Evolutionary conservation across 352 stramenopile genomes (phyloP), one percentile per base, ranked within the genome.

Genomic region (Thraustotheca clavata): DNA sequence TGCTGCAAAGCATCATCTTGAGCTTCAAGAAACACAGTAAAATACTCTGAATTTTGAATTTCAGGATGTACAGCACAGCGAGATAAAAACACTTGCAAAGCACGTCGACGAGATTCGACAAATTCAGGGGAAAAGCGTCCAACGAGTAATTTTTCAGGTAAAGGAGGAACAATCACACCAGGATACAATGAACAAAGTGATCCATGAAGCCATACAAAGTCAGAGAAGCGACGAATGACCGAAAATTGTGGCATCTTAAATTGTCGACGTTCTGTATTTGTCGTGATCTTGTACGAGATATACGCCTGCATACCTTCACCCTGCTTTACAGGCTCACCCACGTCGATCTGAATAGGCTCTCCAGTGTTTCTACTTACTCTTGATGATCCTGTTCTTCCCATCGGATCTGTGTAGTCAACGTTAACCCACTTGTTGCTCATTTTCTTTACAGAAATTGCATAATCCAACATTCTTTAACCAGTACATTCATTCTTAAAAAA

Each of bases 231-330:
- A 12, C 96, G 80, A 14, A 98, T 79, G 20, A 98, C 94, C 0
- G 86, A 88, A 62, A 96, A 97, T 26, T 87, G 83, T 68, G 71
- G 83, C 71, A 87, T 91, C 48, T 86, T 75, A 68, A 94, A 94
- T 70, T 93, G 86, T 24, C 82, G 76, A 2, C 85, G 80, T 34
- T 76, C 88, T 8, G 85, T 95, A 4, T 22, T 68, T 0, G 80
- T 95, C 46, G 71, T 79, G 71, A 98, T 94, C 67, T 97, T 97
- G 80, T 99, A 99, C 59, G 89, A 97, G 46, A 98, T 98, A 72
- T 97, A 98, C 60, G 96, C 93, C 72, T 98, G 98, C 77, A 99
- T 98, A 43, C 96, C 94, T 66, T 98, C 96, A 33, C 86, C 83
- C 62, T 98, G 92, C 72, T 98, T 98, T 11, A 98, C 87, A 0